These are phyloP conservation scores for Capniomyces stellatus DNA, from an alignment of 371 early-diverging fungal genomes.

Conservation along the genomic window DNA sequence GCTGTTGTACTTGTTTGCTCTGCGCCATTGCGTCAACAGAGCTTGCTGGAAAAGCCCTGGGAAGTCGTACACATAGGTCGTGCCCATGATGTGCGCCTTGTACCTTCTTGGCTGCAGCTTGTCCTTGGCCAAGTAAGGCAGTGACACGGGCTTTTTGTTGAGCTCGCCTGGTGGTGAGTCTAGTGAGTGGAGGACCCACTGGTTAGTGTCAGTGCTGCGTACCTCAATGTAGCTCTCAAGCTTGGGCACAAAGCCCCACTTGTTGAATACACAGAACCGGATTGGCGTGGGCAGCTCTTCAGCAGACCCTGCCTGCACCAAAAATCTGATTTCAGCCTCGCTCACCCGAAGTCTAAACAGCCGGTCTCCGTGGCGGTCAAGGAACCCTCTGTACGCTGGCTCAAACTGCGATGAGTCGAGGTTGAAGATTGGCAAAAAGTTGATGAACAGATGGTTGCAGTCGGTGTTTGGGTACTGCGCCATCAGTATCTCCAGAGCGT, in stretches of 20 bases:
- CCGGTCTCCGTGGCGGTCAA: constrained; percentile 84
- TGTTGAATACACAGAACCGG: constrained; percentile 80
- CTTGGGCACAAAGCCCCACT: constrained; percentile 79
- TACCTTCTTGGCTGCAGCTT: constrained; percentile 92
- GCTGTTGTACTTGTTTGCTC: constrained; percentile 9
- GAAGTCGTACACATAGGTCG: constrained; percentile 96
- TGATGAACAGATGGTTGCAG: constrained; percentile 95
- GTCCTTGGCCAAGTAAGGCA: constrained; percentile 84
- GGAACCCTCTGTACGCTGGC: constrained; percentile 65
- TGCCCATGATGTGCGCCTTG: constrained; percentile 94
- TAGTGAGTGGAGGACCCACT: constrained; percentile 33
- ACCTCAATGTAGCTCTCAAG: constrained; percentile 84
- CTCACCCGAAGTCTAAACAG: constrained; percentile 89
- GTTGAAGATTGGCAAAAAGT: constrained; percentile 89
- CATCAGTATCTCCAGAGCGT: constrained; percentile 80
- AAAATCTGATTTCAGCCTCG: constrained; percentile 86
- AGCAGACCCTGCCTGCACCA: constrained; percentile 43
- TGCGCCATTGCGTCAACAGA: constrained; percentile 25
- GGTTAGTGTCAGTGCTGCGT: constrained; percentile 41
- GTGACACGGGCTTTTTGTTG: constrained; percentile 64
- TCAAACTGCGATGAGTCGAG: constrained; percentile 72
- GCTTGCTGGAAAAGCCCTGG: constrained; percentile 84
- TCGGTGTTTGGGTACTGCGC: constrained; percentile 82
- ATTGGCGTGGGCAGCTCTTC: constrained; percentile 54
- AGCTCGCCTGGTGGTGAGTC: constrained; percentile 53